These are phyloP conservation scores for Diaporthe nobilis DNA, from an alignment of 2,329 filamentous ascomycete genomes.

Conservation along the genomic window DNA sequence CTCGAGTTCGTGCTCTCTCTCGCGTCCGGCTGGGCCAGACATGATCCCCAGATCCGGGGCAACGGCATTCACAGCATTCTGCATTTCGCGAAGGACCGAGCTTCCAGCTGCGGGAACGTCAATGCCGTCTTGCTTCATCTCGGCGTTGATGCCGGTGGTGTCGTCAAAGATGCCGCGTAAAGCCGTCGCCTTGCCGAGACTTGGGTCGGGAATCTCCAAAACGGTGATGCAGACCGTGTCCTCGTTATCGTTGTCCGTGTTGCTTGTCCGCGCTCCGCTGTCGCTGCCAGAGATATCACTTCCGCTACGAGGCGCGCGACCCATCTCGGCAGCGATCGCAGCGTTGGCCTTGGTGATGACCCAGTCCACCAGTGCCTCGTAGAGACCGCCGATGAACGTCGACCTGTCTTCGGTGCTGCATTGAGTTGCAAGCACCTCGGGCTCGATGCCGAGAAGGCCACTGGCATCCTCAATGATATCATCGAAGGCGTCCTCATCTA, in stretches of 20 bases:
- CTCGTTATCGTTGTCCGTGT: slow-evolving; percentile 77
- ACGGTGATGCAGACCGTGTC: slow-evolving; percentile 93
- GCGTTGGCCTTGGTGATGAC: slow-evolving; percentile 91
- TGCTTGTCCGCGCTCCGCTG: slow-evolving; percentile 73
- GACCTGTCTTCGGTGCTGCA: slow-evolving; percentile 88
- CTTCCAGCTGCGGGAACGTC: slow-evolving; percentile 80
- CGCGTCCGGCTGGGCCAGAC: slow-evolving; percentile 75
- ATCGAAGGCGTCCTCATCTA: slow-evolving; percentile 88
- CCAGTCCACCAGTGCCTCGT: slow-evolving; percentile 96
- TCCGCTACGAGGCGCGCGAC: slow-evolving; percentile 58
- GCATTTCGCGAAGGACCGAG: slow-evolving; percentile 90
- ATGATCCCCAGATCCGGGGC: slow-evolving; percentile 85
- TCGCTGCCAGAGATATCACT: slow-evolving; percentile 77
- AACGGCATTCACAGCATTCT: slow-evolving; percentile 81
- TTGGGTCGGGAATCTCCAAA: slow-evolving; percentile 85
- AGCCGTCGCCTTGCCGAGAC: slow-evolving; percentile 87
- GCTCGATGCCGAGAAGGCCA: slow-evolving; percentile 87
- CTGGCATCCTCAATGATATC: slow-evolving; percentile 92
- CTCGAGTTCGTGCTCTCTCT: slow-evolving; percentile 84
- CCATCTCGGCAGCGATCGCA: slow-evolving; percentile 83
- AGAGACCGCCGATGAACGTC: slow-evolving; percentile 86
- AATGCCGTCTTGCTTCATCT: slow-evolving; percentile 97
- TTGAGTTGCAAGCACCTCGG: slow-evolving; percentile 82
- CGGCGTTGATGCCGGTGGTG: slow-evolving; percentile 89
- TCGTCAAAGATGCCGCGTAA: slow-evolving; percentile 96